Conservation (phyloP, 192 early-diverging fungal genomes). For the Entomortierella chlamydospora region DNA sequence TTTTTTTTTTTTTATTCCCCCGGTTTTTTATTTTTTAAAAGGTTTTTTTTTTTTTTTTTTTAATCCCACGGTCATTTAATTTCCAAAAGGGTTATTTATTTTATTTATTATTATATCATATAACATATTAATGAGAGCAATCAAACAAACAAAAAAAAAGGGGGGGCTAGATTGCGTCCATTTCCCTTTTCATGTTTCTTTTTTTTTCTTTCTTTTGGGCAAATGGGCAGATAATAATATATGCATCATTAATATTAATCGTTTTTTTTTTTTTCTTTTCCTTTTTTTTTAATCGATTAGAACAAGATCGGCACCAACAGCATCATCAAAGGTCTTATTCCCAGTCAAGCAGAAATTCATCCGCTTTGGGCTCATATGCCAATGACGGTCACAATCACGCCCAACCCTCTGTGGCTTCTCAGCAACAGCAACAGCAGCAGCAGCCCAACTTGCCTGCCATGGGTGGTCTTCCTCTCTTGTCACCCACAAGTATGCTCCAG, state of each 20-base stretch:
- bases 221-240: too few relatives aligned
- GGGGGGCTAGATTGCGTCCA: too few relatives aligned
- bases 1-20: background rate
- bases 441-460: conserved; percentile 11
- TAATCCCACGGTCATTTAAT: background rate
- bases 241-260: background rate
- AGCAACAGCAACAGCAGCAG: too few relatives aligned
- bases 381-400: conserved; percentile 1
- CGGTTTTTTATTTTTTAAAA: background rate
- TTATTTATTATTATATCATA: too few relatives aligned
- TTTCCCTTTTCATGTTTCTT: too few relatives aligned
- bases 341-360: conserved; percentile 21
- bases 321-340: conserved; percentile 27
- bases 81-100: too few relatives aligned
- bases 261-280: background rate
- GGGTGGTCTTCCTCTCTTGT: conserved; percentile 38
- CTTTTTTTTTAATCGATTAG: background rate
- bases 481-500: conserved; percentile 36
- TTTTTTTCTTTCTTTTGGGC: too few relatives aligned
- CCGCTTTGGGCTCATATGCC: background rate
- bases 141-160: too few relatives aligned
- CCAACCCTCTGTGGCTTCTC: conserved; percentile 32
- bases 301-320: conserved; percentile 29
- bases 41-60: background rate
- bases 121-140: too few relatives aligned